phyloP scores from a whole-genome alignment of 148 eudicot species.

The Rhododendron vialii region DNA sequence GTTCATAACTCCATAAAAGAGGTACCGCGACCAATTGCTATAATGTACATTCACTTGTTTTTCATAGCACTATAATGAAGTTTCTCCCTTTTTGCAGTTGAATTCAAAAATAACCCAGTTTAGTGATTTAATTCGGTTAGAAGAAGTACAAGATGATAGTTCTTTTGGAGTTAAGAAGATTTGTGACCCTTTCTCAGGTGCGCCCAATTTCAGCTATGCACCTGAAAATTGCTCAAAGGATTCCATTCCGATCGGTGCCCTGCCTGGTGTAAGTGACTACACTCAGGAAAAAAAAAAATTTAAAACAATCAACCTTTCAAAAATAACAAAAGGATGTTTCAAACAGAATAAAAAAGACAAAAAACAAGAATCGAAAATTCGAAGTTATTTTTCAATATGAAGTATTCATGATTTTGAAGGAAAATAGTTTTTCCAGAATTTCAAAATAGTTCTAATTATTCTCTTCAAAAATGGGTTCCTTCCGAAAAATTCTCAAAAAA shows the following conservation, averaged over 20 bases:
- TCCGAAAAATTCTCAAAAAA: not conserved
- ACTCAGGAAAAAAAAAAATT: not conserved
- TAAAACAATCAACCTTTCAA: not conserved
- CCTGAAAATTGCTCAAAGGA: slow-evolving; percentile 44
- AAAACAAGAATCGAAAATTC: not conserved
- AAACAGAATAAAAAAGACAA: not conserved
- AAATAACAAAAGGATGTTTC: not conserved
- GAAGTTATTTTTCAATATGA: not conserved
- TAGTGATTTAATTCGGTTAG: slow-evolving; percentile 18
- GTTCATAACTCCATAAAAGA: slow-evolving; percentile 48
- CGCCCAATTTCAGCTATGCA: slow-evolving; percentile 46
- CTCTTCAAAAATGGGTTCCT: not conserved
- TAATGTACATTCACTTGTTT: not conserved
- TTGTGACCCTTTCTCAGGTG: slow-evolving; percentile 68
- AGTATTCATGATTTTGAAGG: not conserved
- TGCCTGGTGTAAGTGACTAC: slow-evolving; percentile 49
- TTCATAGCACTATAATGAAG: not conserved
- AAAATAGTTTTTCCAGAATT: not conserved
- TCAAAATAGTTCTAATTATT: not conserved
- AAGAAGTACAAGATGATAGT: slow-evolving; percentile 16
- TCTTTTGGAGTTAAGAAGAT: slow-evolving; percentile 23
- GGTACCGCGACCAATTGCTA: slow-evolving; percentile 22
- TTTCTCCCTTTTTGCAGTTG: slow-evolving; percentile 31
- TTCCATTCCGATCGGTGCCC: slow-evolving; percentile 50
- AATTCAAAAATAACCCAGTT: slow-evolving; percentile 38